A percentile compares a stretch with the other conserved stretches of the same genome.
Evolutionary conservation across 495 filamentous ascomycete species (phyloP).

Genomic region (Hypoxylon lienhwacheense): DNA sequence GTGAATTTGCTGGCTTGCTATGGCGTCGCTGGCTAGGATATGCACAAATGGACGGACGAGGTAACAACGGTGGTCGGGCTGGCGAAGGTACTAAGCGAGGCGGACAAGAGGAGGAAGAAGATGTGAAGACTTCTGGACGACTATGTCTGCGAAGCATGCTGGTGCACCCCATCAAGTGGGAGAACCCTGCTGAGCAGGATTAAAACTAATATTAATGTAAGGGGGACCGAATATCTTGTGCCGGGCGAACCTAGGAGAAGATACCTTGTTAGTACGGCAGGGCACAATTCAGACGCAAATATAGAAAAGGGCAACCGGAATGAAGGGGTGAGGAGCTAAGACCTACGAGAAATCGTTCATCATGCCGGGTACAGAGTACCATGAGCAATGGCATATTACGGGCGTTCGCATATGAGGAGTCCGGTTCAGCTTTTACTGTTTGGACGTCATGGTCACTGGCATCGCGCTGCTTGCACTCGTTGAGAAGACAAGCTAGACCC

Average conservation of each 20-base stretch:
- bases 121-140: slow-evolving; percentile 60
- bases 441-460: slow-evolving; percentile 6
- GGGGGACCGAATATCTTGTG: slow-evolving; percentile 20
- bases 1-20: slow-evolving; percentile 76
- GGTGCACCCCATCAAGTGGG: slow-evolving; percentile 86
- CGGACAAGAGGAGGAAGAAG: slow-evolving; percentile 69
- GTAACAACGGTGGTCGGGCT: slow-evolving; percentile 73
- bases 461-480: slow-evolving; percentile 2
- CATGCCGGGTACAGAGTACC: slow-evolving; percentile 29
- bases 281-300: slow-evolving; percentile 19
- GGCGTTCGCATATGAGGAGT: slow-evolving; percentile 38
- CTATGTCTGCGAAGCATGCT: slow-evolving; percentile 91
- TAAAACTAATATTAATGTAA: slow-evolving; percentile 32
- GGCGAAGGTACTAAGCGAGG: slow-evolving; percentile 54
- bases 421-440: slow-evolving; percentile 22
- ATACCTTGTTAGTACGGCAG: slow-evolving; percentile 14
- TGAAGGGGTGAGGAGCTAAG: slow-evolving; percentile 16
- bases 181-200: slow-evolving; percentile 46
- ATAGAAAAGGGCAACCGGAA: slow-evolving; percentile 29
- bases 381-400: slow-evolving; percentile 27
- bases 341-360: slow-evolving; percentile 28
- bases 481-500: slow-evolving; percentile 1
- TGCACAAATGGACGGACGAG: slow-evolving; percentile 61
- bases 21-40: slow-evolving; percentile 90
- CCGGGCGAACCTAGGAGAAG: slow-evolving; percentile 21